Evolutionary conservation across 2,329 filamentous ascomycete species (phyloP).

Genomic region (Orbilia quercus): DNA sequence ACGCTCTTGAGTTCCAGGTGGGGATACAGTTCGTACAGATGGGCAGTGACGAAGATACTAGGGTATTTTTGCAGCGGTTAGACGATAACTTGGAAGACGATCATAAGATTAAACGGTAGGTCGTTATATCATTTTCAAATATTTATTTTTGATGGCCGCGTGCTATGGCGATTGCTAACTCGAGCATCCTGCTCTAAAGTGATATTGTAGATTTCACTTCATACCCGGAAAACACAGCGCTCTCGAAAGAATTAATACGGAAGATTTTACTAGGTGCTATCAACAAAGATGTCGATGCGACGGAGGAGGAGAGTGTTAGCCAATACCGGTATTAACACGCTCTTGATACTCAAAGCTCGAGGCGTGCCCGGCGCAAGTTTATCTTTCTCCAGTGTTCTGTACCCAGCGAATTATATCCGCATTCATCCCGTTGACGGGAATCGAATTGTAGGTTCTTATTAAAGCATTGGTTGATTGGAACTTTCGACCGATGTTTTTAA

Average conservation of each 20-base stretch:
- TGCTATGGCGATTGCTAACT: not conserved
- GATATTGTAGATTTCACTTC: not conserved
- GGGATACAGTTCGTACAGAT: slow-evolving; percentile 28
- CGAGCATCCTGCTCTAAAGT: not conserved
- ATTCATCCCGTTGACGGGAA: too few relatives aligned
- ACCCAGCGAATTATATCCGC: too few relatives aligned
- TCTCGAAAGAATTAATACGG: not conserved
- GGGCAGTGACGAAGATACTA: slow-evolving; percentile 3
- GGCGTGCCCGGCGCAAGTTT: not conserved
- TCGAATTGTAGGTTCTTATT: too few relatives aligned
- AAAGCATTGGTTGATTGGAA: too few relatives aligned
- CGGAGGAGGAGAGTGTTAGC: not conserved
- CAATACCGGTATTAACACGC: not conserved
- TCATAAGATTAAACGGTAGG: not conserved
- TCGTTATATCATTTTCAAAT: not conserved
- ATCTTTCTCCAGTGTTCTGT: too few relatives aligned
- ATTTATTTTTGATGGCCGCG: not conserved
- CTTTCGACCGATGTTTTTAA: too few relatives aligned
- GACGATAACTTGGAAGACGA: slow-evolving; percentile 11
- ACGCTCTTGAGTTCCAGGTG: not conserved
- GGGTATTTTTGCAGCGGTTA: not conserved
- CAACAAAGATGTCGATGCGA: not conserved
- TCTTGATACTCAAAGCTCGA: not conserved
- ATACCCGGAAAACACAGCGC: not conserved
- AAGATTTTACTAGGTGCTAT: slow-evolving; percentile 5